These are phyloP conservation scores for Pharnaceum exiguum DNA, from an alignment of 148 eudicot genomes.

Conservation along the genomic window DNA sequence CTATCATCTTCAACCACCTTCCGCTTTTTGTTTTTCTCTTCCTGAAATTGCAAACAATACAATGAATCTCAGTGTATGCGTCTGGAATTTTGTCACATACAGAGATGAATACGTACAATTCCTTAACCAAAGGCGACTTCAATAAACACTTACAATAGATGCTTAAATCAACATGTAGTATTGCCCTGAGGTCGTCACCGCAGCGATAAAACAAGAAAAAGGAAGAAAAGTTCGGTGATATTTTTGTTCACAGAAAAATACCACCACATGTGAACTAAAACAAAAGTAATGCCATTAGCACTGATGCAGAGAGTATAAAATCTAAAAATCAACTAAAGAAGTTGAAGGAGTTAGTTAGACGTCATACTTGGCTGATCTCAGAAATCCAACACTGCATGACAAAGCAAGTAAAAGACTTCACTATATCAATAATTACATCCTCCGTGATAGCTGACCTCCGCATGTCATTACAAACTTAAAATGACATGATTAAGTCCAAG, in stretches of 20 bases:
- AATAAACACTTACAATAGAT: constrained; percentile 20
- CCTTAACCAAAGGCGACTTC: no score
- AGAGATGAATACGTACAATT: no score
- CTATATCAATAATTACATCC: not conserved
- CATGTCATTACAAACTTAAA: not conserved
- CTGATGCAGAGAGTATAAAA: not conserved
- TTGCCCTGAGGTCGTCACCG: constrained; percentile 18
- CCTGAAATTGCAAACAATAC: constrained; percentile 39
- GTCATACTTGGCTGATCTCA: not conserved
- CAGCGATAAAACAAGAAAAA: constrained; percentile 1
- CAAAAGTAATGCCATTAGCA: not conserved
- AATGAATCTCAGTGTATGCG: not conserved
- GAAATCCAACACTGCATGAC: not conserved
- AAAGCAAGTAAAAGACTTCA: no score
- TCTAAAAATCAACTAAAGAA: not conserved
- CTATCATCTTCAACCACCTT: constrained; percentile 70
- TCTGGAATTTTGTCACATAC: not conserved
- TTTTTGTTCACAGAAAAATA: not conserved
- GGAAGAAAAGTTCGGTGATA: not conserved
- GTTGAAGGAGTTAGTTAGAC: no score
- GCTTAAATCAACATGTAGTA: constrained; percentile 13
- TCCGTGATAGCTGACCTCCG: constrained; percentile 1
- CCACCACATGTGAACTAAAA: not conserved
- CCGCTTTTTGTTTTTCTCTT: constrained; percentile 65
- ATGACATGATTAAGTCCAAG: not conserved